Base-by-base conservation (phyloP, 176 grass and related monocot species). In the Musa acuminata region DNA sequence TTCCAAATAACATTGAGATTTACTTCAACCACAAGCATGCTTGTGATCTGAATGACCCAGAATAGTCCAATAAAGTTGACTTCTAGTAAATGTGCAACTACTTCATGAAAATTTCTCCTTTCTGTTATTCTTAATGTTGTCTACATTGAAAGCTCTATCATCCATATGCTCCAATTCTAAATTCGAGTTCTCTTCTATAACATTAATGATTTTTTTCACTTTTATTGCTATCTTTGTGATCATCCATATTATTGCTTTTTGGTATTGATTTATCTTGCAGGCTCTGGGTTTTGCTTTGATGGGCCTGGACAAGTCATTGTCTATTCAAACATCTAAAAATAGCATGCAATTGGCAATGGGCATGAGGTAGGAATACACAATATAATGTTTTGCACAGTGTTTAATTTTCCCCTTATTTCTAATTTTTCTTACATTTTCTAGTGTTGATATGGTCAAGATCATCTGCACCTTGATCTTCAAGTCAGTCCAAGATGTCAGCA, bases 371-470 rank as follows among this genome's bases (percentile, higher is more conserved):
- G 83, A 50, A 63, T 64, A 51, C 5, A 53, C 35, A 9, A 52
- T 10, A 52, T 51, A 26, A 26, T 6, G 52, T 52, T 74, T 74
- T 48, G 1, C 2, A 53, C 17, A 14, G n/a, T 72, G 9, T 62
- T 27, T 51, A 78, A 26, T 49, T 16, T 21, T 53, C 55, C 49
- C 43, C 52, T 35, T 20, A 55, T n/a, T 54, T 27, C 8, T 1
- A 17, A 62, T 51, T 72, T 80, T 27, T 62, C 69, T 80, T 77
- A 9, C 62, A 49, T 62, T 80, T 89, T 76, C 78, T 83, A 97
- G 94, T 80, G 90, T 97, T 85, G 94, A 97, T 78, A 12, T 91
- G 71, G 86, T 79, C 11, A 93, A 91, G 57, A 64, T 97, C 52
- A 73, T 93, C 16, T 97, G 90, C 82, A 82, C 83, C 50, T 88